Evolutionary conservation across 352 stramenopile species (phyloP).

Genomic region (Pythium aristosporum): DNA sequence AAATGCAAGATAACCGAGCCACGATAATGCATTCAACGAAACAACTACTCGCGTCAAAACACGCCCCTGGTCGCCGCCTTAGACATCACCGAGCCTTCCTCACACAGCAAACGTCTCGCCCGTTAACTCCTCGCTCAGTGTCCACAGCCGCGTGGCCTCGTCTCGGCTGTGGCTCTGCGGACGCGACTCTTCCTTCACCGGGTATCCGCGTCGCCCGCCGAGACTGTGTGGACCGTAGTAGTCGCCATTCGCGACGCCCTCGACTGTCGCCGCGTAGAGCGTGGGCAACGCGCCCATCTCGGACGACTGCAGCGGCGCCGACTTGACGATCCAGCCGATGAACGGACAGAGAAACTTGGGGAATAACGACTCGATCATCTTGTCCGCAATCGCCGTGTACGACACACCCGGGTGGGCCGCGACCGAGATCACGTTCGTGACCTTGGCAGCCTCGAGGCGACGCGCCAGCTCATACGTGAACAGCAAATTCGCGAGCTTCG

Average conservation of each 20-base stretch:
- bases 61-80: no score
- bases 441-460: slow-evolving; percentile 16
- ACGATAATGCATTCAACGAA: no score
- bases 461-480: slow-evolving; percentile 20
- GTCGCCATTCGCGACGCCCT: slow-evolving; percentile 22
- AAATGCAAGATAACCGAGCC: no score
- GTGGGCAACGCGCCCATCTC: slow-evolving; percentile 28
- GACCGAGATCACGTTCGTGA: slow-evolving; percentile 27
- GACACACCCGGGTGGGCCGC: slow-evolving; percentile 29
- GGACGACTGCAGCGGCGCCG: slow-evolving; percentile 24
- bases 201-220: slow-evolving; percentile 10
- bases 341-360: slow-evolving; percentile 10
- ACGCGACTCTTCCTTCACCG: slow-evolving; percentile 15
- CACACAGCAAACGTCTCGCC: slow-evolving; percentile 5
- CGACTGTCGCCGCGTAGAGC: slow-evolving; percentile 30
- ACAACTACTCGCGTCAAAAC: no score
- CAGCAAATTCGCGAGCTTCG: slow-evolving; percentile 20
- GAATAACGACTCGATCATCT: background rate
- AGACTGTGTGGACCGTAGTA: slow-evolving; percentile 40
- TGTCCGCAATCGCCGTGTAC: slow-evolving; percentile 26
- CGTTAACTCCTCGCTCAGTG: slow-evolving; percentile 14
- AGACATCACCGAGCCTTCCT: no score
- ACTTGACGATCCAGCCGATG: slow-evolving; percentile 9
- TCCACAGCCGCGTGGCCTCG: slow-evolving; percentile 9
- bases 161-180: slow-evolving; percentile 17